phyloP scores from a whole-genome alignment of 768 basidiomycete genomes.

The Termitomyces sp. region DNA sequence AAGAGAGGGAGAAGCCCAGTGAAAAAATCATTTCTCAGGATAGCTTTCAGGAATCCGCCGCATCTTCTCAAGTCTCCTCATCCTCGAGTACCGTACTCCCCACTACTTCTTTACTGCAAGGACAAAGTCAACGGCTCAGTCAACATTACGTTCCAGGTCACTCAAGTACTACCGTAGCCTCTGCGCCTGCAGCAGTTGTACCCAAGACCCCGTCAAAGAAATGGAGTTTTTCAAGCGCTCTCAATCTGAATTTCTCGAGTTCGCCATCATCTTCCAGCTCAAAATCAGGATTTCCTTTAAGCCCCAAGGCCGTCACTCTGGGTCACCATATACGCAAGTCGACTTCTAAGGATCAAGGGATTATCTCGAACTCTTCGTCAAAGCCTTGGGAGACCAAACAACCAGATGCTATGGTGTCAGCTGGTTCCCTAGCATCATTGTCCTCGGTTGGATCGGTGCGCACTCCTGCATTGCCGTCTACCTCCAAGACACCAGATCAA shows the following conservation, averaged over 20 bases:
- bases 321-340: slow-evolving; percentile 66
- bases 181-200: slow-evolving; percentile 39
- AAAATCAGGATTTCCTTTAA: slow-evolving; percentile 53
- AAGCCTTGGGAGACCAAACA: slow-evolving; percentile 65
- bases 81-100: slow-evolving; percentile 25
- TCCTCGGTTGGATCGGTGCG: slow-evolving; percentile 68
- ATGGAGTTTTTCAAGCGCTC: slow-evolving; percentile 88
- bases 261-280: slow-evolving; percentile 58
- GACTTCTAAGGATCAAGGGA: slow-evolving; percentile 56
- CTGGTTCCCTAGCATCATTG: slow-evolving; percentile 67
- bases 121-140: slow-evolving; percentile 28
- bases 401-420: slow-evolving; percentile 72
- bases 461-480: slow-evolving; percentile 42
- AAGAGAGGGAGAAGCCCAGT: slow-evolving; percentile 36
- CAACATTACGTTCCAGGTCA: slow-evolving; percentile 31
- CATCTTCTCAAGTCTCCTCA: slow-evolving; percentile 47
- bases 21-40: slow-evolving; percentile 38
- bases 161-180: slow-evolving; percentile 29
- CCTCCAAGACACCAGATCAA: slow-evolving; percentile 63
- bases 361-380: slow-evolving; percentile 34
- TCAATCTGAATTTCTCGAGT: slow-evolving; percentile 68
- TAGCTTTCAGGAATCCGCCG: slow-evolving; percentile 38
- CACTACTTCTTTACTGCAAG: slow-evolving; percentile 16
- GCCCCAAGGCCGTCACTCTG: slow-evolving; percentile 63
- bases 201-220: slow-evolving; percentile 89